A percentile compares a stretch with the other conserved stretches of the same genome.
Evolutionary conservation across 2,329 filamentous ascomycete genomes (phyloP).

Genomic region (Nigrospora sphaerica): DNA sequence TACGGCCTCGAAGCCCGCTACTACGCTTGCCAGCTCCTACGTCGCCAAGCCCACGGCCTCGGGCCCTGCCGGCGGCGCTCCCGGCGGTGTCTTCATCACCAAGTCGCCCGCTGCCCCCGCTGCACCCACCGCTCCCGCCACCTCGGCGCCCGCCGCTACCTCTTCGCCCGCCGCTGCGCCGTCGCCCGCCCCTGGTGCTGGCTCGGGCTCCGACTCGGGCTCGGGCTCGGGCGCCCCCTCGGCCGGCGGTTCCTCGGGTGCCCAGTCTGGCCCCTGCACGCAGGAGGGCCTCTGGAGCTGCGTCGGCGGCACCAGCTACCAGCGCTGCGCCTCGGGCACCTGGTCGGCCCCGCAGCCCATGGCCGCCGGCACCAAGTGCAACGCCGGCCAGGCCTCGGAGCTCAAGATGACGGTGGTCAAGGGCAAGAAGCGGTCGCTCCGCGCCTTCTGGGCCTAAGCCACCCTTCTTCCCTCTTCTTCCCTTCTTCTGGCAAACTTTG

Average conservation of each 20-base stretch:
- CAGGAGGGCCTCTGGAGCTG: conserved; percentile 48
- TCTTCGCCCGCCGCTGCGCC: conserved; percentile 13
- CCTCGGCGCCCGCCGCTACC: conserved; percentile 9
- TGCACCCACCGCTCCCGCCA: conserved; percentile 5
- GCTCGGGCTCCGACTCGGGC: conserved; percentile 13
- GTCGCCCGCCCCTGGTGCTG: conserved; percentile 10
- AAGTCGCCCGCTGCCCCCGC: conserved; percentile 12
- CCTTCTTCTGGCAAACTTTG: too few relatives aligned
- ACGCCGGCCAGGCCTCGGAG: conserved; percentile 28
- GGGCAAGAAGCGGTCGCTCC: conserved; percentile 11
- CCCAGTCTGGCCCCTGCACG: conserved; percentile 33
- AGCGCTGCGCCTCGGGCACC: conserved; percentile 44
- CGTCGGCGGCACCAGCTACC: conserved; percentile 40
- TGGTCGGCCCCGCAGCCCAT: conserved; percentile 39
- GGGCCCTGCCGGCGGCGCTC: conserved; percentile 10
- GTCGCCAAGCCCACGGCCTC: conserved; percentile 12
- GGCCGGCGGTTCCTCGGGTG: conserved; percentile 9
- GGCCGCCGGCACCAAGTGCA: conserved; percentile 39
- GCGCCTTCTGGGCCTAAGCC: conserved; percentile 17
- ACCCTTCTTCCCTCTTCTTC: neutral
- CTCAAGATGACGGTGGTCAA: conserved; percentile 27
- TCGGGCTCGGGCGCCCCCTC: conserved; percentile 12
- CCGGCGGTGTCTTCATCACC: conserved; percentile 34
- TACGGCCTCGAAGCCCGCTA: conserved; percentile 11
- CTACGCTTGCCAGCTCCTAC: conserved; percentile 16